Conservation (phyloP, 1,139 yeast genomes). For the Hansenula lynferdii region DNA sequence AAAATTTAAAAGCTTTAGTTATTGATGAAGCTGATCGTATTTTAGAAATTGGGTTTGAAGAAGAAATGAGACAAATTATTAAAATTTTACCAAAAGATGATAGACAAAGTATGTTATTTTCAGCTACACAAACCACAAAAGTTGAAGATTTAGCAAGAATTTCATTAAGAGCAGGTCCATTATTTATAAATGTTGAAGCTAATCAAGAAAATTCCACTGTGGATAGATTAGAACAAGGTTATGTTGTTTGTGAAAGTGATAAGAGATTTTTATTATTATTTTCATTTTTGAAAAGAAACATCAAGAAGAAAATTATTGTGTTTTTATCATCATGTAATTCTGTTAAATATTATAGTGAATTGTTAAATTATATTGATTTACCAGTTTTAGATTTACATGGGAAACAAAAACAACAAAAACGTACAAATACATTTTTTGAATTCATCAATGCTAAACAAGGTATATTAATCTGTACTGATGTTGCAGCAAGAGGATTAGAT, state of each 20-base stretch:
- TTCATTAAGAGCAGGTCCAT: constrained; percentile 90
- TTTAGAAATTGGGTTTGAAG: constrained; percentile 95
- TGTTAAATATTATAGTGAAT: constrained; percentile 92
- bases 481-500: constrained; percentile 97
- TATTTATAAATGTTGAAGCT: constrained; percentile 90
- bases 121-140: constrained; percentile 98
- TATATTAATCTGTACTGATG: constrained; percentile 90
- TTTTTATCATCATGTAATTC: constrained; percentile 95
- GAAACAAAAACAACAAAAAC: constrained; percentile 95
- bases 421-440: constrained; percentile 96
- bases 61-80: constrained; percentile 96
- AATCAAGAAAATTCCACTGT: constrained; percentile 85
- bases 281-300: constrained; percentile 88
- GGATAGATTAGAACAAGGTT: constrained; percentile 96
- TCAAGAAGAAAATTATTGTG: constrained; percentile 88
- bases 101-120: constrained; percentile 94
- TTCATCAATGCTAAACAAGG: constrained; percentile 97
- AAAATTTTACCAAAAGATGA: constrained; percentile 90
- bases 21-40: constrained; percentile 98
- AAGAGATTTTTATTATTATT: constrained; percentile 85
- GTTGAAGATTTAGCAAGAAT: constrained; percentile 98
- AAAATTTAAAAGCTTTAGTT: constrained; percentile 87
- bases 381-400: constrained; percentile 97
- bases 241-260: constrained; percentile 95
- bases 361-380: constrained; percentile 88